Conservation (phyloP, 1,284 basidiomycete species). For the Rhizoctonia solani region DNA sequence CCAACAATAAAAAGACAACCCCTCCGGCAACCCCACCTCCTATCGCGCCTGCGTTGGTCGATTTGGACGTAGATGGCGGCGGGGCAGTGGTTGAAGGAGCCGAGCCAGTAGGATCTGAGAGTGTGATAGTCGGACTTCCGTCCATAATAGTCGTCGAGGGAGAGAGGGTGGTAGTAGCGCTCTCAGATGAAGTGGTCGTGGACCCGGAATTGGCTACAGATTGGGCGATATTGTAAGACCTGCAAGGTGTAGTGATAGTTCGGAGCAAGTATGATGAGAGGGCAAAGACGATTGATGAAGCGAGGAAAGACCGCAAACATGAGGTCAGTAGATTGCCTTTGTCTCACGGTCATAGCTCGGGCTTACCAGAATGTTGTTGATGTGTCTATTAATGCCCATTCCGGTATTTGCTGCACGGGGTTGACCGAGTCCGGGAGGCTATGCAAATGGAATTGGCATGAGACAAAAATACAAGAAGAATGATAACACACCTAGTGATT, state of each 20-base stretch:
- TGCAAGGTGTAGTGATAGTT: background rate
- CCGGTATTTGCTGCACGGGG: slow-evolving; percentile 2
- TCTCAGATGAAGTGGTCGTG: background rate
- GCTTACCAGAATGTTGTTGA: slow-evolving; percentile 28
- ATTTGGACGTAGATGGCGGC: slow-evolving; percentile 11
- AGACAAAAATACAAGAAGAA: background rate
- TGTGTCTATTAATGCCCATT: slow-evolving; percentile 20
- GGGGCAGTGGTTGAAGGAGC: background rate
- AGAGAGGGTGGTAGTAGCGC: background rate
- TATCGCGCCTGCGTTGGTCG: slow-evolving; percentile 27
- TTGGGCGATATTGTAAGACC: slow-evolving; percentile 13
- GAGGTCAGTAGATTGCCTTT: slow-evolving; percentile 1
- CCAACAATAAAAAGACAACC: slow-evolving; percentile 5
- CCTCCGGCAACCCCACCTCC: slow-evolving; percentile 27
- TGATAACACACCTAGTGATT: background rate
- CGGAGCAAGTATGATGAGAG: background rate
- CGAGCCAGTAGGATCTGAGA: slow-evolving; percentile 1
- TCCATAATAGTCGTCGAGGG: background rate
- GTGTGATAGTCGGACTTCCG: slow-evolving; percentile 16
- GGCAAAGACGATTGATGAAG: slow-evolving; percentile 10
- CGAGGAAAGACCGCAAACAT: slow-evolving; percentile 7
- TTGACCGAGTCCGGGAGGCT: slow-evolving; percentile 20
- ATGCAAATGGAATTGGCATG: slow-evolving; percentile 2
- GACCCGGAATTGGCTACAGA: background rate
- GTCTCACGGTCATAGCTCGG: slow-evolving; percentile 16